Percentiles rank a stretch among this genome's conserved stretches.
phyloP scores from a whole-genome alignment of 2,329 filamentous ascomycete species.

The Thermothelomyces thermophilus region DNA sequence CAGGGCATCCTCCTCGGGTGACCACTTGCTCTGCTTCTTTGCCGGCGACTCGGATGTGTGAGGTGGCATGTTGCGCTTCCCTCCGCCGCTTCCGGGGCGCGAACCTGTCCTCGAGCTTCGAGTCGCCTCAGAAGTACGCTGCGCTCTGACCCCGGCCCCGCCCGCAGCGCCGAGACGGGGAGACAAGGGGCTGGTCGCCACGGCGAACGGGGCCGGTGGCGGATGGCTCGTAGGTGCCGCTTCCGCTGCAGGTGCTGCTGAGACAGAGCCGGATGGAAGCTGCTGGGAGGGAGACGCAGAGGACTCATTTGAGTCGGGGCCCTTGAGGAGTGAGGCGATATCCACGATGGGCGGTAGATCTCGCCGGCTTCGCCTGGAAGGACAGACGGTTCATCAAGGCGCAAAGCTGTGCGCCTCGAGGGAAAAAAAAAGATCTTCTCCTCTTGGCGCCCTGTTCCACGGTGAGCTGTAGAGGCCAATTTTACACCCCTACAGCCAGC shows the following conservation, averaged over 20 bases:
- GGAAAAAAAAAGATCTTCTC: background rate
- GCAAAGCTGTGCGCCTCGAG: background rate
- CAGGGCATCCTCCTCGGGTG: constrained; percentile 81
- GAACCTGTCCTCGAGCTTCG: background rate
- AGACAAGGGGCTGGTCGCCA: constrained; percentile 17
- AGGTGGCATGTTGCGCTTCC: constrained; percentile 46
- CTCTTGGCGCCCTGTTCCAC: background rate
- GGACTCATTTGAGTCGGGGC: constrained; percentile 66
- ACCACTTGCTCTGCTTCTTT: constrained; percentile 97
- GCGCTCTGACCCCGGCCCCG: constrained; percentile 7
- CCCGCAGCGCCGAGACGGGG: constrained; percentile 13
- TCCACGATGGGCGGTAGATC: constrained; percentile 69
- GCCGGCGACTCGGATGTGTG: constrained; percentile 62
- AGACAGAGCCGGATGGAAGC: constrained; percentile 33
- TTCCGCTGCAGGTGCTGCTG: constrained; percentile 30
- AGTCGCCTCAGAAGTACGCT: constrained; percentile 7
- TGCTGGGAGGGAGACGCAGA: constrained; percentile 41
- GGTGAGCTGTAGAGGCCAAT: too few species aligned
- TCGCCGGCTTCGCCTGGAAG: constrained; percentile 23
- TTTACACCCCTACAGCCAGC: background rate
- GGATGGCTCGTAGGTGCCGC: constrained; percentile 31
- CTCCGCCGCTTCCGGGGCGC: constrained; percentile 18
- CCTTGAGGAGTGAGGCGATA: constrained; percentile 85
- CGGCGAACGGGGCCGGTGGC: constrained; percentile 14
- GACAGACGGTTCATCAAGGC: constrained; percentile 29